Conservation (phyloP, 2,329 filamentous ascomycete genomes). For the Cytospora schulzeri region DNA sequence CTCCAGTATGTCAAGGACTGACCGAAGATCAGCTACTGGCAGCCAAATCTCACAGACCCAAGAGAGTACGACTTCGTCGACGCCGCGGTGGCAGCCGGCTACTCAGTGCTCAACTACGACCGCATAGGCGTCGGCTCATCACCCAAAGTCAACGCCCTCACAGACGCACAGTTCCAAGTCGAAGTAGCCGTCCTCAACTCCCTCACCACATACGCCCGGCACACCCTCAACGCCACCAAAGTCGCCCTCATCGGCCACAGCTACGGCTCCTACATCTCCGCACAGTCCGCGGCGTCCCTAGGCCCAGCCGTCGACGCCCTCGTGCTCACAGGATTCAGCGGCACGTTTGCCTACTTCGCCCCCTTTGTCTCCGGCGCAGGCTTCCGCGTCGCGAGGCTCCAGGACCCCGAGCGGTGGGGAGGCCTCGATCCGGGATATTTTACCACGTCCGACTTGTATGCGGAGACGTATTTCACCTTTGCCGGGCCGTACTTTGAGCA, state of each 20-base stretch:
- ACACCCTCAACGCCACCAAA: conserved; percentile 30
- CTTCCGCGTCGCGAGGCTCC: conserved; percentile 33
- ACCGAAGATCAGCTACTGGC: conserved; percentile 33
- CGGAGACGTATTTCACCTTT: conserved; percentile 36
- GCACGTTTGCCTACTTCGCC: conserved; percentile 33
- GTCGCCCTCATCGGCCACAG: conserved; percentile 37
- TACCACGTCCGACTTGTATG: conserved; percentile 33
- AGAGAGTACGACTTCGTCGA: conserved; percentile 34
- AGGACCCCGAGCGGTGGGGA: conserved; percentile 34
- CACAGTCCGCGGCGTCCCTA: conserved; percentile 30
- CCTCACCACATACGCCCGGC: conserved; percentile 33
- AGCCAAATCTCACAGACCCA: conserved; percentile 31
- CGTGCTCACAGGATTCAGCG: conserved; percentile 33
- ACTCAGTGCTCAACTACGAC: conserved; percentile 37
- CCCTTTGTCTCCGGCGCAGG: conserved; percentile 35
- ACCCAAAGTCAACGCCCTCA: conserved; percentile 33
- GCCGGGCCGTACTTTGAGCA: conserved; percentile 33
- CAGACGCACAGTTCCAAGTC: conserved; percentile 38
- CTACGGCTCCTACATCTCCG: conserved; percentile 36
- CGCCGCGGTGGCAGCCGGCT: conserved; percentile 34
- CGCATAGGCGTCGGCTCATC: conserved; percentile 38
- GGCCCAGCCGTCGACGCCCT: conserved; percentile 30
- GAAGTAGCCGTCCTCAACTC: conserved; percentile 35
- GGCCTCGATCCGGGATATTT: conserved; percentile 33
- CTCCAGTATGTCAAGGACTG: neutral